Percentiles rank a stretch among this genome's conserved stretches.
Conservation (phyloP, 352 stramenopile species). For the Globisporangium perplexum region DNA sequence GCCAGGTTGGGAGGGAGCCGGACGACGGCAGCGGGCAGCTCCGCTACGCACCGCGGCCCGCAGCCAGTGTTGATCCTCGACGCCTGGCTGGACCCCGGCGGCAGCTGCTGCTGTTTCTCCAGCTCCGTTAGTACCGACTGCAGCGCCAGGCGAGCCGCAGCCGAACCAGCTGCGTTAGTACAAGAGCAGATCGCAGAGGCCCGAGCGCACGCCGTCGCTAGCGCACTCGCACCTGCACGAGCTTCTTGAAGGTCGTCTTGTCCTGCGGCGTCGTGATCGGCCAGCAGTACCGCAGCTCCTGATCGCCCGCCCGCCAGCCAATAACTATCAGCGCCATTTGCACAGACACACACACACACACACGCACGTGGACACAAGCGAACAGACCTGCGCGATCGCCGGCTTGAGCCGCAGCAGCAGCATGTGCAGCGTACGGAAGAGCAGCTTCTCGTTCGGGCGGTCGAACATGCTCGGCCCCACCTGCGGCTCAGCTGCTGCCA, state of each 20-base stretch:
- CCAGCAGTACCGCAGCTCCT: constrained; percentile 58
- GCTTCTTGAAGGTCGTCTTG: constrained; percentile 54
- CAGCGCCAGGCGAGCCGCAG: neutral
- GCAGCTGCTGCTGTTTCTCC: constrained; percentile 35
- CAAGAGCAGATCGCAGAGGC: no score
- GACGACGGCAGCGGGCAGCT: neutral
- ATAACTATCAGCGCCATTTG: neutral
- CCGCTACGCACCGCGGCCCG: constrained; percentile 24
- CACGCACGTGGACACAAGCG: neutral
- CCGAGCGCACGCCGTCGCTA: no score
- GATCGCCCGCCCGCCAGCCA: neutral
- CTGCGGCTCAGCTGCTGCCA: neutral
- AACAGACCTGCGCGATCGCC: constrained; percentile 12
- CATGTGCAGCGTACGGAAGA: constrained; percentile 39
- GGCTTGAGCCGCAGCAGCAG: constrained; percentile 30
- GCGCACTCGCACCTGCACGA: constrained; percentile 31
- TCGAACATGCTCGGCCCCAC: constrained; percentile 35
- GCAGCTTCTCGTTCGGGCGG: constrained; percentile 48
- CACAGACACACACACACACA: neutral
- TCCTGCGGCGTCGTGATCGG: constrained; percentile 46
- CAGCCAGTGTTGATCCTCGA: constrained; percentile 47
- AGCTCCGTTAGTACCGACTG: constrained; percentile 33
- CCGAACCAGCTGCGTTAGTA: neutral
- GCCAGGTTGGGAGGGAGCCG: no score
- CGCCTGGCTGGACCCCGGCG: constrained; percentile 43